Base-by-base conservation (phyloP, 176 grass and related monocot species). In the Microstegium vimineum region DNA sequence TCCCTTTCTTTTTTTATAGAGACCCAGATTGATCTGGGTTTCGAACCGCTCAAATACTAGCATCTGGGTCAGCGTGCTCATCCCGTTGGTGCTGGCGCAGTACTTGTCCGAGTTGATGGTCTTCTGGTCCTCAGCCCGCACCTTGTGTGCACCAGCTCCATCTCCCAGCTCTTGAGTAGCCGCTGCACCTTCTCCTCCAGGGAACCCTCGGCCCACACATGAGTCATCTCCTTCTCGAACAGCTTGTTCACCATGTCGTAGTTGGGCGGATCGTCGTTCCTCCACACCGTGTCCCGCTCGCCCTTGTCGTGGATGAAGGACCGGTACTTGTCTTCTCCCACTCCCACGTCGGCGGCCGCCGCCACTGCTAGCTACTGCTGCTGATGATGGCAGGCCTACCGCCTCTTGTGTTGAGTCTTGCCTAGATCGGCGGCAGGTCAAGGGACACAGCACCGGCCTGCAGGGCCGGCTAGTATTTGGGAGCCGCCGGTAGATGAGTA, bases 81-180 rank as follows among this genome's bases (percentile, higher is more conserved):
- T 32, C 18, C 47, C 94, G 66, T 97, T 94, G 71, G 88, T 82
- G 73, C 82, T 91, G 22, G 84, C 6, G 14, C 6, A 22, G 30
- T 82, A 94, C 5, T 71, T 83, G 0, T 71, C 10, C 0, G 75
- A 16, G 62, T 88, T 69, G 52, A 97, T 42, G 31, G 66, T 86
- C 79, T 97, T 97, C 46, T 61, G 90, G 74, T 97, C 91, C 35
- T 97, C 51, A 7, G 87, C 67, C 0, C 87, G 87, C n/a, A 46
- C 59, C 78, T 97, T 97, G 85, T n/a, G n/a, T 94, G 94, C 22
- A 88, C n/a, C 0, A 91, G 8, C 85, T 94, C 94, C 91, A 94
- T 97, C 65, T 97, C 94, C 82, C 80, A 97, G 6, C 87, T 84
- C 82, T 97, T 97, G 64, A 97, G 79, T 82, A 94, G 5, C 7